These are phyloP conservation scores for Penicillium sp. DNA, from an alignment of 2,329 filamentous ascomycete species.

Conservation along the genomic window DNA sequence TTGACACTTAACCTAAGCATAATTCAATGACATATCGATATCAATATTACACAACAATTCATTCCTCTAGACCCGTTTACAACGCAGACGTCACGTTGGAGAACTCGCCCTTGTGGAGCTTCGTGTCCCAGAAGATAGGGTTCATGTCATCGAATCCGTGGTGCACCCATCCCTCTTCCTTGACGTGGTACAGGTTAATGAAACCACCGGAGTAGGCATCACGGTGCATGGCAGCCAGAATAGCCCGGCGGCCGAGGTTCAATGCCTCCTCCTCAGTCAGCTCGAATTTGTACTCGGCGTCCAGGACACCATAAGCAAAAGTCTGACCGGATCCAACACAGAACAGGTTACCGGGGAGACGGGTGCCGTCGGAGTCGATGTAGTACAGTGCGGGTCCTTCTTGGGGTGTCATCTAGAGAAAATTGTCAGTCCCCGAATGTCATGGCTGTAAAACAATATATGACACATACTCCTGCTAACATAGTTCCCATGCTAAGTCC, in stretches of 20 bases:
- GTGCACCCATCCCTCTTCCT: slow-evolving; percentile 98
- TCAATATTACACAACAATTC: slow-evolving; percentile 20
- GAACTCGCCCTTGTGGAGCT: slow-evolving; percentile 97
- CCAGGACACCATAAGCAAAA: slow-evolving; percentile 96
- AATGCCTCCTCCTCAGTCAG: slow-evolving; percentile 82
- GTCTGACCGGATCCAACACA: slow-evolving; percentile 98
- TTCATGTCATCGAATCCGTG: slow-evolving; percentile 98
- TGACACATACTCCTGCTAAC: slow-evolving; percentile 92
- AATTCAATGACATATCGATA: slow-evolving; percentile 13
- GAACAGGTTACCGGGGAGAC: slow-evolving; percentile 90
- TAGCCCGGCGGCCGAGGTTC: slow-evolving; percentile 85
- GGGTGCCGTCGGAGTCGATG: slow-evolving; percentile 94
- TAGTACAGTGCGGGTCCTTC: slow-evolving; percentile 98
- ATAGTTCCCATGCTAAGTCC: slow-evolving; percentile 99
- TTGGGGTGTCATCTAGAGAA: slow-evolving; percentile 56
- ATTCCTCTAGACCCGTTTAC: slow-evolving; percentile 20
- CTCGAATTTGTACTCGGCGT: slow-evolving; percentile 92
- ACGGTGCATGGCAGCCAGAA: slow-evolving; percentile 91
- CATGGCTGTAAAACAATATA: slow-evolving; percentile 41
- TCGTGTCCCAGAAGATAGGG: slow-evolving; percentile 99
- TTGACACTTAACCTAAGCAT: background rate
- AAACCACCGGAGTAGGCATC: slow-evolving; percentile 98
- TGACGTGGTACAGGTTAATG: slow-evolving; percentile 99
- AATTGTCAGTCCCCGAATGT: background rate
- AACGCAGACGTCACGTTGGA: slow-evolving; percentile 84